phyloP scores from a whole-genome alignment of 345 rosid species.

The Raphanus raphanistrum region DNA sequence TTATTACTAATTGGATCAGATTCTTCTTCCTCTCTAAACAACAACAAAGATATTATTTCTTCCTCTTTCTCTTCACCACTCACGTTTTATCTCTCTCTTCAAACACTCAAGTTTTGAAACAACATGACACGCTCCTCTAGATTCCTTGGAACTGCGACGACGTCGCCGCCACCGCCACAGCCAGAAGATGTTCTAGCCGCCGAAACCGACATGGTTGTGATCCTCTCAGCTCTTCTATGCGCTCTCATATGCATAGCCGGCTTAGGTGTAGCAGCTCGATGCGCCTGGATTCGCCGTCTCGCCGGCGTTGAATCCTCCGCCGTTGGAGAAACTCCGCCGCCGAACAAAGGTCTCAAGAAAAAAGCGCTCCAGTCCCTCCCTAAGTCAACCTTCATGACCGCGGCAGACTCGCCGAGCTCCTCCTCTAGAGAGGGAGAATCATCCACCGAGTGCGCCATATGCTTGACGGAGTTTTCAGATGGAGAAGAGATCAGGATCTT shows the following conservation, averaged over 20 bases:
- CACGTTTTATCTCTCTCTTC: not conserved
- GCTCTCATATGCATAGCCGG: constrained; percentile 72
- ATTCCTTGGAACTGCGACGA: constrained; percentile 36
- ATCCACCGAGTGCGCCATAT: constrained; percentile 56
- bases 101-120: not conserved
- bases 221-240: constrained; percentile 72
- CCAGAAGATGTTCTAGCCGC: constrained; percentile 40
- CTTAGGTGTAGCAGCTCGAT: constrained; percentile 63
- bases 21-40: constrained; percentile 4
- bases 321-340: constrained; percentile 29
- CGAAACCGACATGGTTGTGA: constrained; percentile 68
- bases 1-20: constrained; percentile 25
- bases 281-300: constrained; percentile 62
- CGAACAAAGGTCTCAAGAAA: constrained; percentile 72
- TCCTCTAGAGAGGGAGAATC: constrained; percentile 19
- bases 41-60: constrained; percentile 2
- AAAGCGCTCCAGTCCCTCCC: too few relatives aligned
- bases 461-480: constrained; percentile 49
- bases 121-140: constrained; percentile 45
- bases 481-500: constrained; percentile 62
- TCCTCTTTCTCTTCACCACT: not conserved
- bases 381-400: constrained; percentile 47
- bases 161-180: constrained; percentile 49
- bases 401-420: constrained; percentile 7
- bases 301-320: constrained; percentile 27